Evolutionary conservation across 2,329 filamentous ascomycete genomes (phyloP).

Genomic region (Botrytis paeoniae): DNA sequence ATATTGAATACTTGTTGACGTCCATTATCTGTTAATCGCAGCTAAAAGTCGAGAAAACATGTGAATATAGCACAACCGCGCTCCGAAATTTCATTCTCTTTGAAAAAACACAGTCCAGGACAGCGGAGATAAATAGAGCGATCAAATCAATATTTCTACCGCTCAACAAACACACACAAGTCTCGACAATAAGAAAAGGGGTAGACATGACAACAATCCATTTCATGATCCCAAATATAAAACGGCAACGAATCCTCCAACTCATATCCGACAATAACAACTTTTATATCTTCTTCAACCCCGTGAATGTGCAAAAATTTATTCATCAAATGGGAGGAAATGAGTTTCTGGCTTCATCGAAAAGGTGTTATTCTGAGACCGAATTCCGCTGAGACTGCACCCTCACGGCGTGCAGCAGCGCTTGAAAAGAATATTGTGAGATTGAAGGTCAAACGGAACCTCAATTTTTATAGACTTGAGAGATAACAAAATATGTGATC

Average conservation of each 20-base stretch:
- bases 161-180: neutral
- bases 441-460: too few species aligned
- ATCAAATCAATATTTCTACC: neutral
- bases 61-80: too few species aligned
- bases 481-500: neutral
- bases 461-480: neutral
- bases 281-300: accelerated
- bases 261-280: neutral
- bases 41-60: too few species aligned
- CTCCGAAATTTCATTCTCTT: too few species aligned
- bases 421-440: neutral
- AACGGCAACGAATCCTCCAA: neutral
- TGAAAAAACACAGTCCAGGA: too few species aligned
- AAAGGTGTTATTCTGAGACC: neutral
- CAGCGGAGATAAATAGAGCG: too few species aligned
- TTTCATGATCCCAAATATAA: neutral
- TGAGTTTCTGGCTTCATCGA: neutral
- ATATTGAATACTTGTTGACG: too few species aligned
- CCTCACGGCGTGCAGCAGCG: too few species aligned
- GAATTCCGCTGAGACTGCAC: neutral
- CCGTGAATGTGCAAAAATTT: neutral
- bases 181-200: neutral
- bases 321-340: neutral
- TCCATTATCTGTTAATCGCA: too few species aligned
- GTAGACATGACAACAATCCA: neutral